Evolutionary conservation across 106 monocot species (phyloP).

Genomic region (Amphibolis antarctica): DNA sequence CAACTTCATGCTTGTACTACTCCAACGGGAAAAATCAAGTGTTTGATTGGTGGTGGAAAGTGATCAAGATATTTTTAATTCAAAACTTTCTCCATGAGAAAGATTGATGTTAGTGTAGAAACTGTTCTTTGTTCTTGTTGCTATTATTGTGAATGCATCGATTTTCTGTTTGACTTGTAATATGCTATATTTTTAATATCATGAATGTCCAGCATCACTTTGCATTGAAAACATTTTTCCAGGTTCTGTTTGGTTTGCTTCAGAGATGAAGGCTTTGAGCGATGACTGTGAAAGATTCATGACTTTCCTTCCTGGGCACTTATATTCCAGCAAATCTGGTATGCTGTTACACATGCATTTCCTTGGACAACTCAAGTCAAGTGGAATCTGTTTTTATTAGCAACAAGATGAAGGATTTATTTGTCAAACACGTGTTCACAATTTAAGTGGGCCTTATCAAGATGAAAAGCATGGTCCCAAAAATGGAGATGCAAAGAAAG

Average conservation of each 20-base stretch:
- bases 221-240: slow-evolving; percentile 2
- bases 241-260: slow-evolving; percentile 31
- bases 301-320: slow-evolving; percentile 21
- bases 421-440: too few species aligned
- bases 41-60: too few species aligned
- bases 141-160: not conserved
- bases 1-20: too few species aligned
- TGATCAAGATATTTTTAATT: too few species aligned
- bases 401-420: too few species aligned
- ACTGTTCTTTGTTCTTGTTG: not conserved
- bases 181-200: too few species aligned
- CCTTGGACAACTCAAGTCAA: not conserved
- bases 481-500: too few species aligned
- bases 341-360: not conserved
- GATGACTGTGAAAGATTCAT: slow-evolving; percentile 26
- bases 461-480: not conserved
- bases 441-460: not conserved
- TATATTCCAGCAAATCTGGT: slow-evolving; percentile 31
- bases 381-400: not conserved
- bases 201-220: not conserved
- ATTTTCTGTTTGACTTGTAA: too few species aligned
- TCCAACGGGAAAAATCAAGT: too few species aligned
- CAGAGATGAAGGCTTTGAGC: slow-evolving; percentile 29
- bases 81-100: too few species aligned
- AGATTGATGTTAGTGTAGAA: not conserved